These are phyloP conservation scores for Penicillium lividum DNA, from an alignment of 495 filamentous ascomycete genomes.

Conservation along the genomic window DNA sequence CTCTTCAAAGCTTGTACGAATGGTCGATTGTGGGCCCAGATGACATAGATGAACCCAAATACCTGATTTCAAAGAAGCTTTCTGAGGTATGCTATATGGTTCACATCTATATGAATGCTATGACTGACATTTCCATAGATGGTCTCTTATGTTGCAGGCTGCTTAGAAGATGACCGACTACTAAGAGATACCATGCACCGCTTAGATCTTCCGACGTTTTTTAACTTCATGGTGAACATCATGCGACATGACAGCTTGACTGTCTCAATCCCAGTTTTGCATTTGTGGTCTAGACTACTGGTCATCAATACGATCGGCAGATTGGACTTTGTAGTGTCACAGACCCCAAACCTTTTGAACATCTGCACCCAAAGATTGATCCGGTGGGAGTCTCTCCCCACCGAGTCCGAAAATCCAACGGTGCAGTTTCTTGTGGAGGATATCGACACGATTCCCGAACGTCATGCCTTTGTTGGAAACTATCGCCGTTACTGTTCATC, in stretches of 20 bases:
- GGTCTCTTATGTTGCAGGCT: slow-evolving; percentile 79
- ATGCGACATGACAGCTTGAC: slow-evolving; percentile 83
- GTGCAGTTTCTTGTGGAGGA: slow-evolving; percentile 85
- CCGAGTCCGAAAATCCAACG: slow-evolving; percentile 76
- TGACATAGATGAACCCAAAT: slow-evolving; percentile 86
- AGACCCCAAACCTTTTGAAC: slow-evolving; percentile 75
- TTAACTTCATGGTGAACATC: slow-evolving; percentile 76
- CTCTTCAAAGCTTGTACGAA: slow-evolving; percentile 76
- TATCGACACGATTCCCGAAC: slow-evolving; percentile 90
- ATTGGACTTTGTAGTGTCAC: slow-evolving; percentile 63
- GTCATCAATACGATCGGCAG: slow-evolving; percentile 63
- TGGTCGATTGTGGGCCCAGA: slow-evolving; percentile 79
- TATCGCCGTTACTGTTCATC: slow-evolving; percentile 86
- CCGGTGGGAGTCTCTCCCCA: slow-evolving; percentile 81
- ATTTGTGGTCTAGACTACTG: slow-evolving; percentile 82
- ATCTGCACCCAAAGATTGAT: slow-evolving; percentile 75
- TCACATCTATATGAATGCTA: background rate
- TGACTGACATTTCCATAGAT: slow-evolving; percentile 50
- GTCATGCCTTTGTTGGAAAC: slow-evolving; percentile 96
- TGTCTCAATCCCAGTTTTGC: slow-evolving; percentile 89
- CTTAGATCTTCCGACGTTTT: slow-evolving; percentile 71
- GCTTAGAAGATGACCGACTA: slow-evolving; percentile 73
- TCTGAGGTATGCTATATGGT: slow-evolving; percentile 65
- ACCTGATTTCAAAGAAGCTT: slow-evolving; percentile 87
- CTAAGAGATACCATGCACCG: slow-evolving; percentile 51